A percentile compares a stretch with the other conserved stretches of the same genome.
Conservation (phyloP, 2,329 filamentous ascomycete genomes). For the Aureobasidium sp. region DNA sequence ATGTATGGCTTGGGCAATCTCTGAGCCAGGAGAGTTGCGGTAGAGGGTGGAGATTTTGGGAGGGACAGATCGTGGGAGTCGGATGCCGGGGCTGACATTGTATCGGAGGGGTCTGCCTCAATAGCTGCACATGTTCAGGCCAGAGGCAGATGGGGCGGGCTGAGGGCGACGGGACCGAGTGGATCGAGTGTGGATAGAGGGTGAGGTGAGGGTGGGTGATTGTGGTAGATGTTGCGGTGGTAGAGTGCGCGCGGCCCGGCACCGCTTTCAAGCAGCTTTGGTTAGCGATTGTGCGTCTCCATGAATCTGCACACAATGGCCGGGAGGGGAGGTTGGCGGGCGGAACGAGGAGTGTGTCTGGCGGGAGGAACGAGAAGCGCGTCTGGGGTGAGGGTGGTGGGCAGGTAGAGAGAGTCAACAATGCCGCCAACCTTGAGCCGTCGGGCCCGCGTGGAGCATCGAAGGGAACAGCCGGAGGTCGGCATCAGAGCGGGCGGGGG, state of each 20-base stretch:
- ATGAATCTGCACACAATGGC: constrained; percentile 3
- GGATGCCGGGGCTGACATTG: constrained; percentile 14
- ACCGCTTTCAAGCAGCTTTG: constrained; percentile 2
- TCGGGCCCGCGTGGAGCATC: not conserved
- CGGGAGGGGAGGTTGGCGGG: not conserved
- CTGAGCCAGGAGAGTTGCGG: constrained; percentile 20
- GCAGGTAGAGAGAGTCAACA: too few relatives aligned
- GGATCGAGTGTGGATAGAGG: not conserved
- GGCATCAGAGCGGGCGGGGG: not conserved
- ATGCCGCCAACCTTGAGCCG: not conserved
- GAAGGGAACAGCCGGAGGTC: not conserved
- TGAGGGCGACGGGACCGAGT: not conserved
- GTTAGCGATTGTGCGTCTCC: constrained; percentile 10
- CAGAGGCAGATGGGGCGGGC: not conserved
- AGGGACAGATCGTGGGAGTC: constrained; percentile 24
- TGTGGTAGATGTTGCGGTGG: not conserved
- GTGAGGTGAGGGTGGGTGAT: not conserved
- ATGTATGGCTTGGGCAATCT: constrained; percentile 50
- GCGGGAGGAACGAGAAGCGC: not conserved
- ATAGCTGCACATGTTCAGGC: constrained; percentile 10
- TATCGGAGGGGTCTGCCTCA: not conserved
- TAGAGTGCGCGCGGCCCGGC: constrained; percentile 8
- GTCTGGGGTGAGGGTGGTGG: not conserved
- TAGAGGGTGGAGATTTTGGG: constrained; percentile 15
- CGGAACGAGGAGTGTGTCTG: not conserved